Evolutionary conservation across 805 yeast genomes (phyloP).

Genomic region (Tetrapisispora taiwanensis): DNA sequence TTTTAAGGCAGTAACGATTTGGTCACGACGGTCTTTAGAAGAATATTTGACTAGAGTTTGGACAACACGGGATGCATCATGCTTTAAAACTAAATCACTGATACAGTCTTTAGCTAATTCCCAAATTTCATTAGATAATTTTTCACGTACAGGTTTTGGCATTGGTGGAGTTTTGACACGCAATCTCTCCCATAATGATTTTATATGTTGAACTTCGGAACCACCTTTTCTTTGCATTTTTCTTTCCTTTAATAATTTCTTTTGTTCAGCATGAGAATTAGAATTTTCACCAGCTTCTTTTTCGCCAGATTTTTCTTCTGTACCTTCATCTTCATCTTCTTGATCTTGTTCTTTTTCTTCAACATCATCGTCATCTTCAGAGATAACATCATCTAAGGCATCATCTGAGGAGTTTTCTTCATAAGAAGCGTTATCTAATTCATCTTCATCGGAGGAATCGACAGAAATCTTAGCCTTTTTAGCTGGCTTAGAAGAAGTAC

Average conservation of each 20-base stretch:
- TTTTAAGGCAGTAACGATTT: constrained; percentile 55
- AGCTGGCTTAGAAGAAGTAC: constrained; percentile 3
- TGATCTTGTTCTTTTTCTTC: constrained; percentile 16
- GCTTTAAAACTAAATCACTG: constrained; percentile 81
- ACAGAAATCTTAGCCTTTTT: constrained; percentile 27
- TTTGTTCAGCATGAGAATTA: constrained; percentile 65
- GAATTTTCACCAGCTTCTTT: constrained; percentile 30
- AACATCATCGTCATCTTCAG: constrained; percentile 22
- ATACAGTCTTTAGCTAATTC: constrained; percentile 64
- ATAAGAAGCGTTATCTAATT: constrained; percentile 11
- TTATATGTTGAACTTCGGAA: constrained; percentile 70
- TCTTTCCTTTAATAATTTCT: constrained; percentile 66
- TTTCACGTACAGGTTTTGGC: constrained; percentile 65
- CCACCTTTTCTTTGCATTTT: constrained; percentile 86
- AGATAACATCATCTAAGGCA: constrained; percentile 15
- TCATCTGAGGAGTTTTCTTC: constrained; percentile 19
- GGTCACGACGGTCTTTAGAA: constrained; percentile 65
- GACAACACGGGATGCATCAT: constrained; percentile 92
- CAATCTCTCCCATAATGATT: constrained; percentile 81
- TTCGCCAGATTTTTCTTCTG: constrained; percentile 24
- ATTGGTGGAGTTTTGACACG: constrained; percentile 78
- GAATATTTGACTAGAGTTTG: constrained; percentile 88
- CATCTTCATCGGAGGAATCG: constrained; percentile 28
- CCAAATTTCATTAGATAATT: constrained; percentile 79
- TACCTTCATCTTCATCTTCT: constrained; percentile 28